Base-by-base conservation (phyloP, 345 rosid species). In the Moringa oleifera region DNA sequence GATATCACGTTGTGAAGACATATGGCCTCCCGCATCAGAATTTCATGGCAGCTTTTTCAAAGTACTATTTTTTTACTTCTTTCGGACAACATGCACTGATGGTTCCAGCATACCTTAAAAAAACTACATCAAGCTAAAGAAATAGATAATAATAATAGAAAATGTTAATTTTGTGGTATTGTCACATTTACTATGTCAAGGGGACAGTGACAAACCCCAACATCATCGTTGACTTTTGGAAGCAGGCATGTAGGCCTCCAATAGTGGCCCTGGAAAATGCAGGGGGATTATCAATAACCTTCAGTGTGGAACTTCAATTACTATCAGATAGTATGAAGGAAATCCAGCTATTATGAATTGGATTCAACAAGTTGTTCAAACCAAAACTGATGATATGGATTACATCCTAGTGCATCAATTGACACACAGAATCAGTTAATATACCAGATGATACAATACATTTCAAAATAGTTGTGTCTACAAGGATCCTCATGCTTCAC, bases 211-310 rank as follows among this genome's bases (percentile, higher is more conserved):
- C 41, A 61, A 73, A 71, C 59, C 69, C 61, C 66, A 70, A 69
- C 73, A 67, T 73, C 78, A 69, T 67, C 68, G 67, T 68, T 70
- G 37, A 70, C 58, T 77, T 77, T 68, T 68, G 79, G 74, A 79
- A 73, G 77, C 80, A 68, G 66, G 59, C 63, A 71, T 52, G 63
- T 68, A 57, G 67, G 72, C 72, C 79, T 65, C 68, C 77, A 66
- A 79, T 71, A 59, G 45, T 74, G 74, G 75, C 72, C 85, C 87
- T 80, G 83, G 71, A 81, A 84, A 75, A 82, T 74, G 67, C 65
- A 81, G 57, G 72, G n/a, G 69, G 71, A 62, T 62, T 49, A 72
- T 81, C 73, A 80, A 74, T 77, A 72, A 63, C 31, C 56, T 66
- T 55, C 62, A 31, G 55, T 59, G 68, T 23, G 65, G 41, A 31